Base-by-base conservation (phyloP, 139 green algal genomes). In the Tetradesmus obliquus region DNA sequence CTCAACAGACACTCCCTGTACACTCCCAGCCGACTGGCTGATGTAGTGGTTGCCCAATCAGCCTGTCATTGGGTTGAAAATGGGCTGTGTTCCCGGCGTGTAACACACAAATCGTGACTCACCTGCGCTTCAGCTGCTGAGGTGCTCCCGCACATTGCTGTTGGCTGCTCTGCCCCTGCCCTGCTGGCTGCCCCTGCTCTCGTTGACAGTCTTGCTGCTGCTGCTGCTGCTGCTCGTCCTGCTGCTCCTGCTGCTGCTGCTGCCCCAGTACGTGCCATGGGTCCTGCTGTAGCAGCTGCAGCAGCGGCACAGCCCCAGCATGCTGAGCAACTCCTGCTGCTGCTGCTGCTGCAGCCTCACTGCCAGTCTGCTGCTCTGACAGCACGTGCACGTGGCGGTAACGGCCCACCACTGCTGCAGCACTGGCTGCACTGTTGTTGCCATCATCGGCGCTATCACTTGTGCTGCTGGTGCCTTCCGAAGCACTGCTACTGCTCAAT, bases 231-330 rank as follows among this genome's bases (percentile, higher is more conserved):
- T 84, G 79, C 79, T 84, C 2, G 79, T 45, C 32, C 32, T 45
- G 32, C 32, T 45, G 79, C 12, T 88, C 58, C 84, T 79, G 57
- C 69, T 88, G 84, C 84, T 88, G 84, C 82, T 74, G 55, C 20
- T 71, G 82, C 54, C 0, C 13, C 20, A 20, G 19, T 53, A 22
- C 53, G 3, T 87, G 6, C 22, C 55, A 53, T 8, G 82, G 20
- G 55, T 71, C 84, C 57, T 69, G 58, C n/a, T 79, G 84, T 58
- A 88, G 84, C 84, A 88, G 57, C 24, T n/a, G 10, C 32, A 69
- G 84, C 84, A 88, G 84, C n/a, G 84, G 60, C 57, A 88, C 58
- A 15, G 60, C 80, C 62, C 15, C 51, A 24, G 1, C 51, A 55
- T 85, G 20, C 2, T n/a, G 15, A 24, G 66, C 66, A 76, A 7